Evolutionary conservation across 2,329 filamentous ascomycete species (phyloP), one percentile per base, ranked within the genome.

Genomic region (Arachnomyces sp.): DNA sequence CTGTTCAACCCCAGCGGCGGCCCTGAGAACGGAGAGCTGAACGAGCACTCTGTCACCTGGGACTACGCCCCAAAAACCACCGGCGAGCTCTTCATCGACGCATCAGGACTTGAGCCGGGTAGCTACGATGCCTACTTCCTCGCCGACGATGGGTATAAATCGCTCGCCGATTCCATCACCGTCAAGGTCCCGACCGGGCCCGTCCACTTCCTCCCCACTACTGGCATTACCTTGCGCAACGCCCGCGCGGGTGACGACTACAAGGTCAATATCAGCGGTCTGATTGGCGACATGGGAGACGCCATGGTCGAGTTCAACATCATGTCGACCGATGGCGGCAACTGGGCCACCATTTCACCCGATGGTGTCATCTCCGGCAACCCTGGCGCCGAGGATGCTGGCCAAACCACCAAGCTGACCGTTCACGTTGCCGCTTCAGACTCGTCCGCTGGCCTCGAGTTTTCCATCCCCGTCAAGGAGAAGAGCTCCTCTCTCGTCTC

Each of bases 101-200:
- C 48, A 7, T 37, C 36, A 1, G 44, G 41, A 2, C 49, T 67
- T 0, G 43, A 50, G 7, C 47, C 50, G 1, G 62, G 63, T 4
- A 47, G 46, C 3, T 68, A 65, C 48, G 53, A 48, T 16, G 66
- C 57, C 5, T 67, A 54, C 47, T 62, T 66, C 40, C 53, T 68
- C 9, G 56, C 59, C 4, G 44, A 52, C 9, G 56, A 58, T 34
- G 58, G 55, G 4, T 68, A 68, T 47, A 52, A 52, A 31, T 63
- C 57, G 53, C 53, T 68, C 3, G 54, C 60, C 1, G 47, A 53
- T 7, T 61, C 65, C 2, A 44, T 65, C 25, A 46, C 54, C 15
- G 50, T 67, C 12, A 45, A 46, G 25, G 38, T 59, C 3, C 45
- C 53, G 7, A 17, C 39, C 2, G 15, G 15, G 1, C 7, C 32